These are phyloP conservation scores for Blastobotrys indianensis DNA, from an alignment of 1,139 yeast species.

Conservation along the genomic window DNA sequence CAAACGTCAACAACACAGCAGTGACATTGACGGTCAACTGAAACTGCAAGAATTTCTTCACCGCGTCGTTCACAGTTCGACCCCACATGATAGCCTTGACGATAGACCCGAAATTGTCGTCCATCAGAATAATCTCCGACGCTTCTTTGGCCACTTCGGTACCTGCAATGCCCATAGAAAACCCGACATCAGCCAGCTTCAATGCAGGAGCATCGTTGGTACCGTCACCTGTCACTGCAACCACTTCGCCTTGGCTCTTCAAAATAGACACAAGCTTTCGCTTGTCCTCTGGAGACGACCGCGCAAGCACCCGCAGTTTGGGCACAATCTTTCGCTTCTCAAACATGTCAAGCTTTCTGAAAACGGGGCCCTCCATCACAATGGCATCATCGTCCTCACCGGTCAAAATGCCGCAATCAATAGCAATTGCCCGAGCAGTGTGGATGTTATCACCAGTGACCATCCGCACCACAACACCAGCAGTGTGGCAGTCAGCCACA, in stretches of 20 bases:
- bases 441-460: conserved; percentile 92
- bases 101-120: conserved; percentile 91
- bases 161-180: conserved; percentile 81
- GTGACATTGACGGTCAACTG: conserved; percentile 94
- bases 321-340: conserved; percentile 63
- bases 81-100: conserved; percentile 99
- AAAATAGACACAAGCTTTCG: conserved; percentile 79
- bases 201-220: conserved; percentile 80
- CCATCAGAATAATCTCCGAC: conserved; percentile 62
- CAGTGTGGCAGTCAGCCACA: conserved; percentile 73
- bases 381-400: conserved; percentile 49
- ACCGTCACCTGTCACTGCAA: conserved; percentile 98
- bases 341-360: conserved; percentile 57
- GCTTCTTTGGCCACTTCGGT: conserved; percentile 82
- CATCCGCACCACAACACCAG: conserved; percentile 95
- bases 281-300: conserved; percentile 95
- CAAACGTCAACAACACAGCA: conserved; percentile 88
- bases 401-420: conserved; percentile 73
- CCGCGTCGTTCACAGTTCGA: conserved; percentile 90
- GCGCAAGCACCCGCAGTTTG: conserved; percentile 72
- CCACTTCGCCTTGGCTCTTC: conserved; percentile 79
- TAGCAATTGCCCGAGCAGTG: conserved; percentile 88
- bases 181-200: conserved; percentile 77
- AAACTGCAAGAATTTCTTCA: conserved; percentile 91
- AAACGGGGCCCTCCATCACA: conserved; percentile 90